Conservation (phyloP, 495 filamentous ascomycete species). For the Penicillium pancosmium region DNA sequence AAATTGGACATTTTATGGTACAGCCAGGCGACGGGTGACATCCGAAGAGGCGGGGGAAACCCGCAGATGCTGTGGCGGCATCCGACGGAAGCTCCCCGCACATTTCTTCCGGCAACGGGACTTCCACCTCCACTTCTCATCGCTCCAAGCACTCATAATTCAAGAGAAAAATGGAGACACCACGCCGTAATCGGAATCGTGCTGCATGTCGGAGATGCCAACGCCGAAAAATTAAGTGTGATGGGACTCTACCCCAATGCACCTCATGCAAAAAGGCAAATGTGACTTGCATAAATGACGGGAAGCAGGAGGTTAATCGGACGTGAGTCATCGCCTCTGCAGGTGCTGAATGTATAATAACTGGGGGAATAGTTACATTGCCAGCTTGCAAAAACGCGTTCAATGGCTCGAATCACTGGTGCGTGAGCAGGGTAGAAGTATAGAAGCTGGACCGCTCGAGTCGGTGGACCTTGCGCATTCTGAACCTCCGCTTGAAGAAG, state of each 20-base stretch:
- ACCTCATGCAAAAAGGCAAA: constrained; percentile 43
- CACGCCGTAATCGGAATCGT: constrained; percentile 34
- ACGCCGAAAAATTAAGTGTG: constrained; percentile 29
- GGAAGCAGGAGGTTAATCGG: constrained; percentile 43
- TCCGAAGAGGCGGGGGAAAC: neutral
- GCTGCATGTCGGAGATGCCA: constrained; percentile 44
- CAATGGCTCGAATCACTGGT: constrained; percentile 48
- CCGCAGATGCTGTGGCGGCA: neutral
- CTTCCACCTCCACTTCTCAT: neutral
- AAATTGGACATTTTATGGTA: neutral
- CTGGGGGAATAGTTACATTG: constrained; percentile 35
- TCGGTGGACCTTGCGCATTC: constrained; percentile 5
- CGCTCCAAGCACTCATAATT: neutral
- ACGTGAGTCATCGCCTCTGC: constrained; percentile 24
- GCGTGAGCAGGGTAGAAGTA: constrained; percentile 31
- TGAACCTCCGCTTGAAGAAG: constrained; percentile 2
- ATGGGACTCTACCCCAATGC: constrained; percentile 32
- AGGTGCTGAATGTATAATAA: constrained; percentile 4
- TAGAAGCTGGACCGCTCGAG: constrained; percentile 28
- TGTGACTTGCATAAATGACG: constrained; percentile 44
- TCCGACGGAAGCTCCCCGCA: constrained; percentile 4
- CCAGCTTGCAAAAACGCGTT: constrained; percentile 41
- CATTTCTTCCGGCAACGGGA: constrained; percentile 4
- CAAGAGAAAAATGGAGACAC: constrained; percentile 30
- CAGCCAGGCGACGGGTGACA: neutral